Evolutionary conservation across 345 rosid species (phyloP).

Genomic region (Triadica sebifera): DNA sequence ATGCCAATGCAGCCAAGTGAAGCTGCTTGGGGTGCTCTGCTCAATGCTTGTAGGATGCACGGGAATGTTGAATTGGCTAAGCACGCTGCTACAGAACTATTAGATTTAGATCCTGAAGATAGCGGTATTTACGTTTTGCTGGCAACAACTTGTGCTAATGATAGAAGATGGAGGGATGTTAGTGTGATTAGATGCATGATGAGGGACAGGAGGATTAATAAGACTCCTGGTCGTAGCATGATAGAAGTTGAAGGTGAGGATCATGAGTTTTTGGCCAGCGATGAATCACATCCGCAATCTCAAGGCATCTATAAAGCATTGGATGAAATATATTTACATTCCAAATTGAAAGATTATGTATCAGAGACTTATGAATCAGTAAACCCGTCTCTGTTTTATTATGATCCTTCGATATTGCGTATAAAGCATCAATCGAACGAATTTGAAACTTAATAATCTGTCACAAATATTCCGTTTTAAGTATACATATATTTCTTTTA

Average conservation of each 20-base stretch:
- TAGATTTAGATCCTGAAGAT: constrained; percentile 39
- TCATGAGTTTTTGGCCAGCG: constrained; percentile 38
- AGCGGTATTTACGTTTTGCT: constrained; percentile 37
- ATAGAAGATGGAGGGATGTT: constrained; percentile 35
- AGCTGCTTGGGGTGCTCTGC: constrained; percentile 47
- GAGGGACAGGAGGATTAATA: constrained; percentile 38
- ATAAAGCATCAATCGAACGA: too few relatives aligned
- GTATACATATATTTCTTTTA: neutral
- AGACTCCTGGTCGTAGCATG: constrained; percentile 43
- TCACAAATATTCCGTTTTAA: neutral
- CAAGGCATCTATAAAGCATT: constrained; percentile 27
- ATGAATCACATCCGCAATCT: constrained; percentile 28
- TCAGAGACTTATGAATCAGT: neutral
- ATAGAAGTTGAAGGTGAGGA: constrained; percentile 36
- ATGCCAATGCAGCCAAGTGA: constrained; percentile 40
- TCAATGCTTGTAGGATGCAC: constrained; percentile 35
- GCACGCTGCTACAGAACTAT: constrained; percentile 28
- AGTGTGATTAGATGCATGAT: constrained; percentile 30
- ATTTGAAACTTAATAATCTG: neutral
- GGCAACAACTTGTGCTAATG: constrained; percentile 28
- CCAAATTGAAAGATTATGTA: constrained; percentile 13
- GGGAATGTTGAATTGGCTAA: constrained; percentile 37
- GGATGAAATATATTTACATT: constrained; percentile 16
- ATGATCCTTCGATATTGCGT: neutral
- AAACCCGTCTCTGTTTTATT: neutral